These are phyloP conservation scores for Corylus americana DNA, from an alignment of 306 rosid species.

Conservation along the genomic window DNA sequence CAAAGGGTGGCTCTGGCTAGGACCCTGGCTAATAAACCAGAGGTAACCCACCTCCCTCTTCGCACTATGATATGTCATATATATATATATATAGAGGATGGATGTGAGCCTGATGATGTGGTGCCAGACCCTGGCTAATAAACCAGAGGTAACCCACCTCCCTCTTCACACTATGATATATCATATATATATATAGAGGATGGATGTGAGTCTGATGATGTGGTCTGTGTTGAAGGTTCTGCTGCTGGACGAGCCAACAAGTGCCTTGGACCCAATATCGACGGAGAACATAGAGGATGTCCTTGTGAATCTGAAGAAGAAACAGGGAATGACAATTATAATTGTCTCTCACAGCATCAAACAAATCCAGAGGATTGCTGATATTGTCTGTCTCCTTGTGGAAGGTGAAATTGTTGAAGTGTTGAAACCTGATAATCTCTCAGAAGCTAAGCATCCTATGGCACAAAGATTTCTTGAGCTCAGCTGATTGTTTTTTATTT, in stretches of 20 bases:
- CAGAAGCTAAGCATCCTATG: conserved; percentile 84
- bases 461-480: conserved; percentile 80
- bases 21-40: conserved; percentile 83
- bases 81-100: too few relatives aligned
- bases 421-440: conserved; percentile 59
- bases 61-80: too few relatives aligned
- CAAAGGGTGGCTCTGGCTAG: conserved; percentile 97
- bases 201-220: too few relatives aligned
- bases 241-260: conserved; percentile 88
- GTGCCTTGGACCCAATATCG: conserved; percentile 91
- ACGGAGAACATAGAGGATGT: conserved; percentile 85
- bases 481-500: conserved; percentile 32
- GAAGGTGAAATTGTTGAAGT: conserved; percentile 81
- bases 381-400: conserved; percentile 78
- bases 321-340: conserved; percentile 62
- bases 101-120: too few relatives aligned
- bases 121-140: too few relatives aligned
- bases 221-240: conserved; percentile 47
- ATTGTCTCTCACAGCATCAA: conserved; percentile 91
- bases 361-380: conserved; percentile 85
- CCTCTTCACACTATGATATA: too few relatives aligned
- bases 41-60: conserved; percentile 42
- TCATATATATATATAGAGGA: too few relatives aligned
- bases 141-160: too few relatives aligned
- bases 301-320: conserved; percentile 75